phyloP scores from a whole-genome alignment of 352 stramenopile genomes.

The Elongisporangium anandrum region DNA sequence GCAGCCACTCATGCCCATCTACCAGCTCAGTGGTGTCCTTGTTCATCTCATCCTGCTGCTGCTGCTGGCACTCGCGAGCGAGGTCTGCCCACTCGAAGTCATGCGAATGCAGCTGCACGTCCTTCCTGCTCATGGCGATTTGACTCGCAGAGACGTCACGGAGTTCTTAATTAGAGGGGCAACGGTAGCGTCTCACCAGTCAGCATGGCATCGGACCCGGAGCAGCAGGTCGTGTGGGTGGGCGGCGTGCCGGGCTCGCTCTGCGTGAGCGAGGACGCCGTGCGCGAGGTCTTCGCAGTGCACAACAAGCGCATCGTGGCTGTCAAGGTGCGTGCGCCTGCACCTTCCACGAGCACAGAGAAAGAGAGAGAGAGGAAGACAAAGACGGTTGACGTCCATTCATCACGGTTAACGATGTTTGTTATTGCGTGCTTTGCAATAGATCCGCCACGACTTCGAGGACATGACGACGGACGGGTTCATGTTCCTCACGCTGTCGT shows the following conservation, averaged over 20 bases:
- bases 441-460: constrained; percentile 70
- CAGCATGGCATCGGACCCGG: neutral
- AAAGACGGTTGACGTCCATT: neutral
- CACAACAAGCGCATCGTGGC: constrained; percentile 38
- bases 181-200: neutral
- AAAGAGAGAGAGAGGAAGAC: neutral
- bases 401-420: neutral
- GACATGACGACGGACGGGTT: constrained; percentile 59
- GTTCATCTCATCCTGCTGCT: constrained; percentile 7
- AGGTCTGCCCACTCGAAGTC: constrained; percentile 79
- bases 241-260: constrained; percentile 49
- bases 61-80: constrained; percentile 32
- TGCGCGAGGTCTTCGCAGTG: constrained; percentile 41
- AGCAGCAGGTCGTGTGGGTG: constrained; percentile 38
- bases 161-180: neutral
- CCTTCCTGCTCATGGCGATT: constrained; percentile 7
- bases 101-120: constrained; percentile 66
- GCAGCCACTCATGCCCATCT: neutral
- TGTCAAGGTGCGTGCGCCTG: constrained; percentile 28
- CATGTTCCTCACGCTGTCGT: constrained; percentile 56
- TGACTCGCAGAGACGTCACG: neutral
- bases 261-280: constrained; percentile 42
- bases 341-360: neutral
- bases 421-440: too few species aligned
- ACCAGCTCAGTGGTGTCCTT: constrained; percentile 3